Evolutionary conservation across 2,329 filamentous ascomycete genomes (phyloP).

Genomic region (Hypoxylon sp.): DNA sequence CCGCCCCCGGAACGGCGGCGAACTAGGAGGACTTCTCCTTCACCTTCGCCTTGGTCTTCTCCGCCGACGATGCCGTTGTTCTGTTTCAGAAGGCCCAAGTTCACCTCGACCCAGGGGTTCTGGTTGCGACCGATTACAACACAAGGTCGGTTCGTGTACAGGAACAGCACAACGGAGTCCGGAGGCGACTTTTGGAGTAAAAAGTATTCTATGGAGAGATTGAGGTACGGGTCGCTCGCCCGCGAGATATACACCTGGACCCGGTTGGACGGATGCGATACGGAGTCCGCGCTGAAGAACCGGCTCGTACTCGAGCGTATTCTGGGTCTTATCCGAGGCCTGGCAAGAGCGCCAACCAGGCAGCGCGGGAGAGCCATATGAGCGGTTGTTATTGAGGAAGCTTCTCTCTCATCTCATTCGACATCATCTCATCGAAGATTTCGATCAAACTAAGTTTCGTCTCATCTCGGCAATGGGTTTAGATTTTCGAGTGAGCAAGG

Average conservation of each 20-base stretch:
- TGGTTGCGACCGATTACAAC: constrained; percentile 96
- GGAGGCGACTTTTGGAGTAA: constrained; percentile 80
- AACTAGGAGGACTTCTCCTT: constrained; percentile 69
- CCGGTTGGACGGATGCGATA: constrained; percentile 59
- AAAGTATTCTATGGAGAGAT: constrained; percentile 94
- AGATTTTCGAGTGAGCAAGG: not conserved
- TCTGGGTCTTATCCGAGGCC: constrained; percentile 13
- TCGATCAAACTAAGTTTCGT: not conserved
- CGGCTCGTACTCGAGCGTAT: constrained; percentile 11
- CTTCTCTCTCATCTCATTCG: constrained; percentile 11
- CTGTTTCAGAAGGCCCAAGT: constrained; percentile 70
- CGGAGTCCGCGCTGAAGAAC: constrained; percentile 55
- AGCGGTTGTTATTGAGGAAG: constrained; percentile 3
- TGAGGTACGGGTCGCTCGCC: constrained; percentile 82
- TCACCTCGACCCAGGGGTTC: constrained; percentile 95
- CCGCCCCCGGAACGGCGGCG: constrained; percentile 90
- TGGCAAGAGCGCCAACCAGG: constrained; percentile 20
- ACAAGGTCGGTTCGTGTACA: constrained; percentile 89
- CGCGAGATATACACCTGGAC: constrained; percentile 78
- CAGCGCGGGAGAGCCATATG: constrained; percentile 34
- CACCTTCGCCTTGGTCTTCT: constrained; percentile 28
- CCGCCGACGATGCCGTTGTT: constrained; percentile 33
- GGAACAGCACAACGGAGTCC: constrained; percentile 81
- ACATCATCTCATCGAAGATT: constrained; percentile 1
- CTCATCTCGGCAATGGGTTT: not conserved